Conservation (phyloP, 192 early-diverging fungal species). For the Dissophora ornata region DNA sequence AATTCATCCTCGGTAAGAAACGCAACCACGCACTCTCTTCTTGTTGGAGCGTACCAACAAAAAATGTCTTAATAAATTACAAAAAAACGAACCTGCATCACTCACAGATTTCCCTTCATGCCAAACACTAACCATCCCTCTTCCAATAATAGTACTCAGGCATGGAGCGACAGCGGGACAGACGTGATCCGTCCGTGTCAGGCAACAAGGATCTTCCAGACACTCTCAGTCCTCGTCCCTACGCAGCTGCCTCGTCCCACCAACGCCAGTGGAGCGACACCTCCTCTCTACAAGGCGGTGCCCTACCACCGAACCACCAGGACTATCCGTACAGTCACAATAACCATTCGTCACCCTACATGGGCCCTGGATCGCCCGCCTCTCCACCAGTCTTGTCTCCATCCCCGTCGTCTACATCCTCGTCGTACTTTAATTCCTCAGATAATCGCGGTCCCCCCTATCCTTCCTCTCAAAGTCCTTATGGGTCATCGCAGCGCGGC, state of each 20-base stretch:
- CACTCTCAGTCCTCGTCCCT: slow-evolving; percentile 16
- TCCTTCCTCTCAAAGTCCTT: slow-evolving; percentile 9
- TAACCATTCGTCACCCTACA: slow-evolving; percentile 38
- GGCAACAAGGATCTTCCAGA: slow-evolving; percentile 6
- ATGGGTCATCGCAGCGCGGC: slow-evolving; percentile 17
- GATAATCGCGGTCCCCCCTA: slow-evolving; percentile 13
- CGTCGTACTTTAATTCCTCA: slow-evolving; percentile 18
- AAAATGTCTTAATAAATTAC: too few relatives aligned
- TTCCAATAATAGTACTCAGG: slow-evolving; percentile 2
- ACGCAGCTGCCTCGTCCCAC: slow-evolving; percentile 13
- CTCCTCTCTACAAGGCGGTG: slow-evolving; percentile 33
- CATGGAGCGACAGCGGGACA: slow-evolving; percentile 1
- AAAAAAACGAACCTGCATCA: too few relatives aligned
- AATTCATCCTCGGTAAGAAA: slow-evolving; percentile 7
- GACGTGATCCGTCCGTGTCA: too few relatives aligned
- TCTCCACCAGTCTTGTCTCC: slow-evolving; percentile 30
- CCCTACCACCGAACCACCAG: neutral
- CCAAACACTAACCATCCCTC: neutral
- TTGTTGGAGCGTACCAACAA: too few relatives aligned
- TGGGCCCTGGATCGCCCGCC: slow-evolving; percentile 25
- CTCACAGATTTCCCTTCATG: neutral
- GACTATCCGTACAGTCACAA: slow-evolving; percentile 19
- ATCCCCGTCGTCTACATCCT: slow-evolving; percentile 23
- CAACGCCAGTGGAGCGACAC: slow-evolving; percentile 51
- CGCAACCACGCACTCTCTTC: too few relatives aligned